Evolutionary conservation across 352 stramenopile genomes (phyloP).

Genomic region (Phytophthora rubi): DNA sequence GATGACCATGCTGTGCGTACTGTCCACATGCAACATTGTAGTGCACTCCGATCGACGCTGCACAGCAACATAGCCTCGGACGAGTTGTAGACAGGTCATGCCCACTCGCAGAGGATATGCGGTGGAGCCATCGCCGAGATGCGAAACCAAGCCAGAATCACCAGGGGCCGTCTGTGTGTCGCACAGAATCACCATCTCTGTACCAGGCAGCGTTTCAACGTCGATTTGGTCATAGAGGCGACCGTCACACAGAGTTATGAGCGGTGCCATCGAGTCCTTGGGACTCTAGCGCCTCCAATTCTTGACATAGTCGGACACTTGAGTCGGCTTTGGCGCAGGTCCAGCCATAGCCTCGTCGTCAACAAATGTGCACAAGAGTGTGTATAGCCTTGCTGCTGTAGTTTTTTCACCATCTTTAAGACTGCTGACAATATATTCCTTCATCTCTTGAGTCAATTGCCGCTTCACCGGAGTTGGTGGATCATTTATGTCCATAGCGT

Average conservation of each 20-base stretch:
- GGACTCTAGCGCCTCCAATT: constrained; percentile 7
- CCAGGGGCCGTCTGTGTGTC: neutral
- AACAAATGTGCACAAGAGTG: neutral
- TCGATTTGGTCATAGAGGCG: neutral
- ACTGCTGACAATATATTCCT: no score
- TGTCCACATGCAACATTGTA: constrained; percentile 10
- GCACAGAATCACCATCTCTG: constrained; percentile 7
- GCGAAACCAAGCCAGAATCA: neutral
- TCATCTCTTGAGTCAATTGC: no score
- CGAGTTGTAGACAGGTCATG: neutral
- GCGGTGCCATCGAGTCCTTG: neutral
- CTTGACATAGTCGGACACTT: constrained; percentile 10
- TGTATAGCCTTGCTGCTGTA: neutral
- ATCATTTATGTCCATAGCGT: neutral
- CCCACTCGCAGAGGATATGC: constrained; percentile 4
- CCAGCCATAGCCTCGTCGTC: neutral
- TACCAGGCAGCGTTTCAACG: neutral
- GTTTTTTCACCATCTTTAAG: neutral
- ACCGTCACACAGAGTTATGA: constrained; percentile 9
- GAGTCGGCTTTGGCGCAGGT: neutral
- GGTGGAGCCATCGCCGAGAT: constrained; percentile 5
- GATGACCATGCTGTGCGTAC: constrained; percentile 6
- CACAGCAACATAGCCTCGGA: neutral
- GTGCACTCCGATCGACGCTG: neutral
- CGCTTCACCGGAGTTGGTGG: neutral